A percentile compares a stretch with the other conserved stretches of the same genome.
Conservation (phyloP, 495 filamentous ascomycete genomes). For the Annulohypoxylon moriforme region DNA sequence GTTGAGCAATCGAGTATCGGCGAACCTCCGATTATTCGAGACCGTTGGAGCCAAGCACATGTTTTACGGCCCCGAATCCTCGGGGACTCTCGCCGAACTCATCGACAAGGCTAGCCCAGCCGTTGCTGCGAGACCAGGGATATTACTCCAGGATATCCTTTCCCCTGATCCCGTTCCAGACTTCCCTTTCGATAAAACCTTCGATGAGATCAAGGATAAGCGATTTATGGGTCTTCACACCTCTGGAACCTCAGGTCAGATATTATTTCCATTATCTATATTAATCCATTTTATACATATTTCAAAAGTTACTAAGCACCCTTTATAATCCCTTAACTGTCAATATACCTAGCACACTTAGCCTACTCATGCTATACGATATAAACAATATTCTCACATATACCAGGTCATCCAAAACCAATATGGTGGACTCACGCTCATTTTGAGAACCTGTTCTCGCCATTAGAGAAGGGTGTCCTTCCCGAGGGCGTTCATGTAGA, state of each 20-base stretch:
- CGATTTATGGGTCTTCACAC: slow-evolving; percentile 44
- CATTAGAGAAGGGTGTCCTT: slow-evolving; percentile 30
- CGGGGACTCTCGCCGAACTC: slow-evolving; percentile 31
- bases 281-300: not conserved
- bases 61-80: slow-evolving; percentile 39
- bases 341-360: not conserved
- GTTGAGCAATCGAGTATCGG: slow-evolving; percentile 35
- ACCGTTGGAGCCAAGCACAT: slow-evolving; percentile 35
- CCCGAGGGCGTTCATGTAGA: slow-evolving; percentile 30
- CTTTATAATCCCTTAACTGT: not conserved
- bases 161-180: slow-evolving; percentile 38
- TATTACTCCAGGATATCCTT: slow-evolving; percentile 31
- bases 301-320: not conserved
- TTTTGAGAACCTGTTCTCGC: slow-evolving; percentile 36
- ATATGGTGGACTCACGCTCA: slow-evolving; percentile 47
- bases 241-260: slow-evolving; percentile 44
- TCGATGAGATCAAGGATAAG: slow-evolving; percentile 40
- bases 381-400: slow-evolving; percentile 24
- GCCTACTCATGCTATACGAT: not conserved
- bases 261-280: not conserved
- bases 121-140: slow-evolving; percentile 23
- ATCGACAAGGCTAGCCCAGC: slow-evolving; percentile 22
- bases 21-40: slow-evolving; percentile 40
- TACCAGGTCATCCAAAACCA: slow-evolving; percentile 46
- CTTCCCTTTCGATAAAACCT: slow-evolving; percentile 39